Evolutionary conservation across 1,284 basidiomycete species (phyloP).

Genomic region (Trichosporon faecale): DNA sequence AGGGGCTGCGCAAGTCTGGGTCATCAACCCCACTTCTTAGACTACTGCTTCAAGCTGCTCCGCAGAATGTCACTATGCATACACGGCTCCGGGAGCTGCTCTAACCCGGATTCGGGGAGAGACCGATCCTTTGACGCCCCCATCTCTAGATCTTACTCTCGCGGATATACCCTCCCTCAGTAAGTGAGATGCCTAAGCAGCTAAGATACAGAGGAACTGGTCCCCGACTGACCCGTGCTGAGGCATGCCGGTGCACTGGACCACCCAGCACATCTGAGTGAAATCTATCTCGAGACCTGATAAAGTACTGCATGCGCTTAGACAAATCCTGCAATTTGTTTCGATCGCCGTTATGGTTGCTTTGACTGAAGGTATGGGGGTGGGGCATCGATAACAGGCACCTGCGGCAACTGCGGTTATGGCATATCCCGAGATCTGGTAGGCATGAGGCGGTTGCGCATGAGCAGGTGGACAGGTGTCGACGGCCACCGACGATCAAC

Average conservation of each 20-base stretch:
- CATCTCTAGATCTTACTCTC: too few species aligned
- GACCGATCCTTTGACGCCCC: not conserved
- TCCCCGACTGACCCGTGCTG: too few species aligned
- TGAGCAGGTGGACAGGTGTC: not conserved
- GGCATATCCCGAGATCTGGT: not conserved
- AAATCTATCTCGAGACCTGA: not conserved
- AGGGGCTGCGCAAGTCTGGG: not conserved
- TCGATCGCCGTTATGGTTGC: not conserved
- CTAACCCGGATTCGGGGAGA: not conserved
- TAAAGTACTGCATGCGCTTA: too few species aligned
- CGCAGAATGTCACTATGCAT: not conserved
- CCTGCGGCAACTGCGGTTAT: not conserved
- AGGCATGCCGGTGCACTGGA: not conserved
- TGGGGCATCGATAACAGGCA: not conserved
- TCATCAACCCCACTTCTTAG: not conserved
- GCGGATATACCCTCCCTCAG: too few species aligned
- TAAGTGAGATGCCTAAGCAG: too few species aligned
- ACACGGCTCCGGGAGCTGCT: not conserved
- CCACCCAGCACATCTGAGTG: not conserved
- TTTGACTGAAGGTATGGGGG: not conserved
- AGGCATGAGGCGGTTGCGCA: not conserved
- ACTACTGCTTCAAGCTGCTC: not conserved
- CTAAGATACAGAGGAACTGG: too few species aligned
- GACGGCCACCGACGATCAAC: not conserved
- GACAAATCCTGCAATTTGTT: not conserved